Conservation (phyloP, 306 rosid species). For the Spatholobus suberectus region DNA sequence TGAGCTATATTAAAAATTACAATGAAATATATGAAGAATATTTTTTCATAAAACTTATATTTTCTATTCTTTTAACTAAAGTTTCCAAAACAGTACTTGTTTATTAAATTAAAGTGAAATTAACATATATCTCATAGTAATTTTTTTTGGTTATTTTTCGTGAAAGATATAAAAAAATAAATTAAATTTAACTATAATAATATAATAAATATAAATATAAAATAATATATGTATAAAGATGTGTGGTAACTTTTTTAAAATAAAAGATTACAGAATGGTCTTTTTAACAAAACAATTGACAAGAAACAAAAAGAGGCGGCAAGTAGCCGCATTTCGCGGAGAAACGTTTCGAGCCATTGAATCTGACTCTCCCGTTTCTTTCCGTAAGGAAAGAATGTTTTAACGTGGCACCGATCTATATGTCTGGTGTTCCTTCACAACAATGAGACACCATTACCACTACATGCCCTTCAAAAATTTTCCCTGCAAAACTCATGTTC, state of each 20-base stretch:
- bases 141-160: too few species aligned
- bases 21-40: too few species aligned
- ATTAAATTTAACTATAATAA: too few species aligned
- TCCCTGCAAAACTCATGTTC: too few species aligned
- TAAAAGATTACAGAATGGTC: neutral
- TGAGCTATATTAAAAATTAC: too few species aligned
- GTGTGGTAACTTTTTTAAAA: too few species aligned
- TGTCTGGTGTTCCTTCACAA: conserved; percentile 8
- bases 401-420: conserved; percentile 25
- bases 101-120: too few species aligned
- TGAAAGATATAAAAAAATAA: too few species aligned
- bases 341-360: conserved; percentile 61
- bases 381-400: conserved; percentile 43
- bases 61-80: too few species aligned
- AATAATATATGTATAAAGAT: neutral
- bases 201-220: neutral
- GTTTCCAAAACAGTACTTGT: too few species aligned
- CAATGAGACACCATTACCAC: neutral
- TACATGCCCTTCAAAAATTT: neutral
- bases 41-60: too few species aligned
- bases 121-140: too few species aligned
- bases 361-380: conserved; percentile 31
- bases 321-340: conserved; percentile 91
- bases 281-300: conserved; percentile 45
- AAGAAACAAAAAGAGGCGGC: conserved; percentile 83